Evolutionary conservation across 805 yeast genomes (phyloP).

Genomic region (Ogataea siamensis): DNA sequence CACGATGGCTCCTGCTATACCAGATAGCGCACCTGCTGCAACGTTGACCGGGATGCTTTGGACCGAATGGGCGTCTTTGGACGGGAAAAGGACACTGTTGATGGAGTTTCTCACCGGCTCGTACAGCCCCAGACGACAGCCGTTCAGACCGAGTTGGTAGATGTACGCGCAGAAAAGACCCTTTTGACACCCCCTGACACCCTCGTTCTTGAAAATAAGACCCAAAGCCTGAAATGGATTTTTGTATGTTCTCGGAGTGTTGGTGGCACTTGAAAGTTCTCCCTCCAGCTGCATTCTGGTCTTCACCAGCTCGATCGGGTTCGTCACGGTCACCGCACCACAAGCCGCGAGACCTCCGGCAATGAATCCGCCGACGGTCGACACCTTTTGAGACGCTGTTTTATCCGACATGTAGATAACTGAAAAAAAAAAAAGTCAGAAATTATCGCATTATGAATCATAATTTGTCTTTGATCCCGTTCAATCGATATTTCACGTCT

Average conservation of each 20-base stretch:
- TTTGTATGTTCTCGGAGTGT: slow-evolving; percentile 56
- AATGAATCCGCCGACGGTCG: slow-evolving; percentile 73
- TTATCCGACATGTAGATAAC: slow-evolving; percentile 23
- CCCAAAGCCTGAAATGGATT: slow-evolving; percentile 84
- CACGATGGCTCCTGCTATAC: slow-evolving; percentile 81
- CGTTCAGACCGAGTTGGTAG: slow-evolving; percentile 89
- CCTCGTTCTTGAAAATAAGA: slow-evolving; percentile 75
- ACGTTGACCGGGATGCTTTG: slow-evolving; percentile 64
- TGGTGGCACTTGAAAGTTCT: slow-evolving; percentile 60
- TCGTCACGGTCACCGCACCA: slow-evolving; percentile 95
- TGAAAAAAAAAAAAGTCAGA: background rate
- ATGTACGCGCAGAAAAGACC: slow-evolving; percentile 87
- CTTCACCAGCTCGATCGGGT: slow-evolving; percentile 92
- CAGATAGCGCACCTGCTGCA: slow-evolving; percentile 76
- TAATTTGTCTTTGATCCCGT: slow-evolving; percentile 35
- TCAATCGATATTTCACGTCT: slow-evolving; percentile 66
- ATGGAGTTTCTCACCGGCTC: slow-evolving; percentile 74
- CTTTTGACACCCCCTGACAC: slow-evolving; percentile 82
- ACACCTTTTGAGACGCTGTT: slow-evolving; percentile 56
- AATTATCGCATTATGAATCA: slow-evolving; percentile 8
- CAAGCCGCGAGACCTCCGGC: slow-evolving; percentile 97
- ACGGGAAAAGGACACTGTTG: slow-evolving; percentile 56
- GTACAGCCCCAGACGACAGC: slow-evolving; percentile 91
- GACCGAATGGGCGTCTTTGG: slow-evolving; percentile 43
- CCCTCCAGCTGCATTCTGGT: slow-evolving; percentile 98